Evolutionary conservation across 2,329 filamentous ascomycete genomes (phyloP), one percentile per base, ranked within the genome.

Genomic region (Penicillium vulpinum): DNA sequence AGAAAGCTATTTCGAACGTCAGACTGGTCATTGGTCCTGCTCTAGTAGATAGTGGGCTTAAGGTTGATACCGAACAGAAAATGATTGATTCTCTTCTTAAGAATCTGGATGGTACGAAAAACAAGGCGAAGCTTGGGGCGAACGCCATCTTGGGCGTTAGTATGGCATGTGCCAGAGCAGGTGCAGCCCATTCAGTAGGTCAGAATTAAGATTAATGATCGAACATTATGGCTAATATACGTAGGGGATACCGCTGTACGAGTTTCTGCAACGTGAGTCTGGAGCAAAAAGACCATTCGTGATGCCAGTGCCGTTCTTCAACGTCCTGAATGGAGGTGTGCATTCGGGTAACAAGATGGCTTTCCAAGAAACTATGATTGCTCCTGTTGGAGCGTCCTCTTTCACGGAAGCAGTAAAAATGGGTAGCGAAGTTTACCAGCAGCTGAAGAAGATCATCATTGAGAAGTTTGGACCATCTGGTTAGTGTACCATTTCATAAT

Each of bases 251-350:
- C 46, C 29, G 7, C 15, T 49, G 7, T 49, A 38, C n/a, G 33
- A 49, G 16, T 49, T 26, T 21, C 33, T 49, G 18, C 46, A 11
- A 18, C 33, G 46, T 28, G 46, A 38, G 16, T 49, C 33, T 28
- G 33, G 33, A 36, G 22, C 11, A 4, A 38, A 49, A 13, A 38
- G 4, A 5, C 46, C 31, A 18, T 38, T 24, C 4, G 76, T 84
- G 41, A 74, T 85, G 44, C 83, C 82, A 39, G 82, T 84, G 43
- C 83, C 83, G 28, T 85, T 81, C 72, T 79, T 81, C 76, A 84
- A 84, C 70, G 81, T 85, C 50, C 75, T 85, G 51, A 85, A 85
- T 72, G 83, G 83, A 66, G 73, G 73, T 9, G 67, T 69, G 21
- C 73, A 75, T 57, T 73, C 71, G 1, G 72, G 72, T 15, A 75